phyloP scores from a whole-genome alignment of 306 rosid species.

The Pyrus communis region DNA sequence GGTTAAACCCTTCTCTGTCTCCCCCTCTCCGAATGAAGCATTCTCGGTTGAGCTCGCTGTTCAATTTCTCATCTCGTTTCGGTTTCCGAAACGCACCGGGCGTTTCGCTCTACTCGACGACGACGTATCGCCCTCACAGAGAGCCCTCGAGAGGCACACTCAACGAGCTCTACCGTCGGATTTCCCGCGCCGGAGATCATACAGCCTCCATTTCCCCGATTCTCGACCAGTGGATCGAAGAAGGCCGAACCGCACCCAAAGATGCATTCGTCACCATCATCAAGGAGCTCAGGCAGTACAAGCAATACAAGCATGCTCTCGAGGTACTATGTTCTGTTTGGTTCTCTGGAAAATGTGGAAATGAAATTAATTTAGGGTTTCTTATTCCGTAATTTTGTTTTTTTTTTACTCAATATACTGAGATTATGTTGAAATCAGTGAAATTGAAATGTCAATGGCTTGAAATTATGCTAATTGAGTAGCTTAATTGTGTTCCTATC shows the following conservation, averaged over 20 bases:
- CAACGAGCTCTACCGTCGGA: slow-evolving; percentile 2
- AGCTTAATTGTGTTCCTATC: background rate
- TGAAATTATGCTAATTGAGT: background rate
- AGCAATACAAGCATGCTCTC: slow-evolving; percentile 15
- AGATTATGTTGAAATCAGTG: background rate
- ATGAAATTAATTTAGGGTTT: background rate
- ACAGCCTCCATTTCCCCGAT: slow-evolving; percentile 1
- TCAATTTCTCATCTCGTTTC: background rate
- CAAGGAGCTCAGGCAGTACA: slow-evolving; percentile 19
- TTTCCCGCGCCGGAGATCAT: background rate
- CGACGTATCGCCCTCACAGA: background rate
- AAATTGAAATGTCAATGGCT: background rate
- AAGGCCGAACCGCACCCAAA: background rate
- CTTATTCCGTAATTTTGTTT: background rate
- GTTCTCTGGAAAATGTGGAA: background rate
- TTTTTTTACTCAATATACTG: background rate
- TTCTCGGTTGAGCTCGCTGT: too few species aligned
- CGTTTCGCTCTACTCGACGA: background rate
- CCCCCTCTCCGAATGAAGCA: background rate
- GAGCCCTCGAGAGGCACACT: background rate
- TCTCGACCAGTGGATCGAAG: slow-evolving; percentile 13
- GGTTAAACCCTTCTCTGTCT: too few species aligned
- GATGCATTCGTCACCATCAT: background rate
- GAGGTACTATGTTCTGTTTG: slow-evolving; percentile 11
- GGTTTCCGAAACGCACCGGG: background rate